Base-by-base conservation (phyloP, 2,329 filamentous ascomycete species). In the Neonectria faginata region DNA sequence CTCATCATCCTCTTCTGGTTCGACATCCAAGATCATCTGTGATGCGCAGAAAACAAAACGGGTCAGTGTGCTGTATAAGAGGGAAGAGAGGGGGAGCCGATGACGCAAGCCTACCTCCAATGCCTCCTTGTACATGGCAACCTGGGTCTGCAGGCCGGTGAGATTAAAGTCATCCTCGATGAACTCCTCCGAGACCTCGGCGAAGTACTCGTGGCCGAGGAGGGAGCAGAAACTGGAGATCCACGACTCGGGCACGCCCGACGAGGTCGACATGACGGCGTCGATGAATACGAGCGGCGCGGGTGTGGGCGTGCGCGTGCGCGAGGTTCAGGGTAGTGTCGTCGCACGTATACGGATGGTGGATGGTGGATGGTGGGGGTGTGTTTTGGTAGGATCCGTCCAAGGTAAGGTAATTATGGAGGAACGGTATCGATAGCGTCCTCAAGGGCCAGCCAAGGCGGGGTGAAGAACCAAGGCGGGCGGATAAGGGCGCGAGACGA, bases 91-190 rank as follows among this genome's bases (percentile, higher is more conserved):
- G 31, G 52, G 16, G 5, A 25, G 18, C 12, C 12, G n/a, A 20
- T 42, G 39, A 42, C 39, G 20, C 39, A 56, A 12, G 27, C 18
- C 56, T 81, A 90, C 88, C 85, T 99, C 96, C 68, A 99, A 83
- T 12, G 96, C 96, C 82, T 99, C 96, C 81, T 98, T 99, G 81
- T 99, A 99, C 92, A 97, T 97, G 69, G 93, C 91, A 57, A 99
- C 96, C 82, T 98, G 95, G 65, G 91, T 92, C 80, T 97, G 94
- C 75, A 99, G 85, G 54, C 96, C 96, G 1, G 96, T 99, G 70
- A 99, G 85, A 81, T 99, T 99, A 86, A 99, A 99, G 80, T 99
- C 96, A 89, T 99, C 96, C 80, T 99, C 96, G 77, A 99, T 98
- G 75, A 99, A 99, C 76, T 99, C 96, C 82, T 99, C 96, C 50